phyloP scores from a whole-genome alignment of 179 eudicot species.

The Actinidia arguta region DNA sequence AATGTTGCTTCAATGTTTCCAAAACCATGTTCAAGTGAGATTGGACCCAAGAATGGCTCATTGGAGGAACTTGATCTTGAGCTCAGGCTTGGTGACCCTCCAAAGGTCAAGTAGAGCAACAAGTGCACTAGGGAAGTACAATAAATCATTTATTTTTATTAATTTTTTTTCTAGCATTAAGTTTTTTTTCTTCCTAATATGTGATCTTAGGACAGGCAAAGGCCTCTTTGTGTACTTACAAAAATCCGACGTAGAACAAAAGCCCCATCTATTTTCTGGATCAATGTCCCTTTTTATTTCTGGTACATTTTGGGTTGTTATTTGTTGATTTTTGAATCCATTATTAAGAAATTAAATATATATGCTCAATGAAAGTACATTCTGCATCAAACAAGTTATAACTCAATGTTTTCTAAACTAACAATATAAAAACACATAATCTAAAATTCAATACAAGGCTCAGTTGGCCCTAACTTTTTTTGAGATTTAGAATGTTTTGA shows the following conservation, averaged over 20 bases:
- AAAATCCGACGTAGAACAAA: not conserved
- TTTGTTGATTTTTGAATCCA: not conserved
- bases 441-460: too few relatives aligned
- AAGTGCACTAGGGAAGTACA: not conserved
- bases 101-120: conserved; percentile 17
- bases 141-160: not conserved
- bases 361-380: too few relatives aligned
- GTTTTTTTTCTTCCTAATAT: not conserved
- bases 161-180: not conserved
- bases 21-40: not conserved
- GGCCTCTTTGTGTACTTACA: not conserved
- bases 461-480: too few relatives aligned
- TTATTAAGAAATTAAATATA: too few relatives aligned
- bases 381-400: too few relatives aligned
- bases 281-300: not conserved
- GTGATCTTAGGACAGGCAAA: not conserved
- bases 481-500: too few relatives aligned
- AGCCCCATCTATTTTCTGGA: not conserved
- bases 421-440: too few relatives aligned
- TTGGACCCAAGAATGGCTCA: conserved; percentile 9
- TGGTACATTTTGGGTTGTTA: not conserved
- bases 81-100: conserved; percentile 67
- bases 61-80: conserved; percentile 68
- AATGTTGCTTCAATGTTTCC: not conserved
- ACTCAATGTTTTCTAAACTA: too few relatives aligned